These are phyloP conservation scores for Cadophora luteo-olivacea DNA, from an alignment of 2,329 filamentous ascomycete genomes.

Conservation along the genomic window DNA sequence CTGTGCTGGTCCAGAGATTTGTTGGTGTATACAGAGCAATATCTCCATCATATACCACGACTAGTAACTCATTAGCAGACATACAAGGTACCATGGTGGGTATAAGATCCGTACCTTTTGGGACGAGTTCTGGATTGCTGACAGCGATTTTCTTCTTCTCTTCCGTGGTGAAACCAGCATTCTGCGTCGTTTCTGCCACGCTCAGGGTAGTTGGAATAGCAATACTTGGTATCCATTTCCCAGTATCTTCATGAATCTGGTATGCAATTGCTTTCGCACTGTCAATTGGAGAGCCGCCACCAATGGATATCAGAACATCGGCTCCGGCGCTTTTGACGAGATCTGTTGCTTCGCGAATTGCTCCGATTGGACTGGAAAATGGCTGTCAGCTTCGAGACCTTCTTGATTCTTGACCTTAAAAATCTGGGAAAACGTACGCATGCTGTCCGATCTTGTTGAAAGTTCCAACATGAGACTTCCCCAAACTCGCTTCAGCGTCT, in stretches of 20 bases:
- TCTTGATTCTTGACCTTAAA: too few species aligned
- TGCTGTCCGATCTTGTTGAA: constrained; percentile 62
- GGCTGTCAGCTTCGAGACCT: background rate
- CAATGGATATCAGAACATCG: constrained; percentile 61
- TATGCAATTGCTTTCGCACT: constrained; percentile 54
- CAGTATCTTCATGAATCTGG: constrained; percentile 49
- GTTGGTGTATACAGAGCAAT: constrained; percentile 58
- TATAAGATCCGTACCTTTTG: constrained; percentile 39
- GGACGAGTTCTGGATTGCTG: constrained; percentile 49
- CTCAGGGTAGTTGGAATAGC: constrained; percentile 56
- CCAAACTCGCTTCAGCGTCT: constrained; percentile 56
- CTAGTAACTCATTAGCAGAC: constrained; percentile 29
- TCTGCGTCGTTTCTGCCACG: constrained; percentile 60
- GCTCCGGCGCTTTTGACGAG: constrained; percentile 53
- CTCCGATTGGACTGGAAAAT: constrained; percentile 49
- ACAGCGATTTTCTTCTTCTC: constrained; percentile 58
- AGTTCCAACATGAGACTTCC: constrained; percentile 56
- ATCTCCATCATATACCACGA: constrained; percentile 59
- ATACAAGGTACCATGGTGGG: too few species aligned
- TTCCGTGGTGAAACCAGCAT: constrained; percentile 57
- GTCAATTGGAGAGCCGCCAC: constrained; percentile 62
- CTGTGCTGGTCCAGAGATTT: constrained; percentile 57
- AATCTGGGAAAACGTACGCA: constrained; percentile 41
- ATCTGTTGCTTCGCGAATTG: constrained; percentile 58
- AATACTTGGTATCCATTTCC: constrained; percentile 53